Evolutionary conservation across 495 filamentous ascomycete genomes (phyloP), one percentile per base, ranked within the genome.

Genomic region (Xanthoparmelia taractica): DNA sequence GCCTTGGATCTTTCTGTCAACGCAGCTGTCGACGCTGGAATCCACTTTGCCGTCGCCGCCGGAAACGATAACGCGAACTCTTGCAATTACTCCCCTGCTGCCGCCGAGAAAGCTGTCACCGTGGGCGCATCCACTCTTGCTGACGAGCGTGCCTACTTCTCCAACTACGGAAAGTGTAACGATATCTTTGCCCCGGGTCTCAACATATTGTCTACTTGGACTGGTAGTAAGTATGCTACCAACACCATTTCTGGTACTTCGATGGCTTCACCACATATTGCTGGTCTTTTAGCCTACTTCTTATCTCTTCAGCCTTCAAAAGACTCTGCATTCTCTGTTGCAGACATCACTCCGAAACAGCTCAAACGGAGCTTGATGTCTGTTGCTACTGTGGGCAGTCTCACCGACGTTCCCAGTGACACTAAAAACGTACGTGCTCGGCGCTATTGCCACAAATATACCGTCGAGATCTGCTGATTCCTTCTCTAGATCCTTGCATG

Each of bases 191-290:
- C 92, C 61, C 95, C 95, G 59, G 95, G 95, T 69, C 82, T 97
- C 57, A 96, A 91, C 86, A 97, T 99, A 68, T 82, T 88, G 62
- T 97, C 95, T 37, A 96, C 94, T 76, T 99, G 95, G 95, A 94
- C 91, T 70, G 95, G 95, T 71, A 91, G 88, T 86, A 86, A 93
- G 73, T 86, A 89, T 71, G 92, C 92, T 68, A 81, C 86, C 78
- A 99, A 99, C 84, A 96, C 90, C 74, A 99, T 99, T 79, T 99
- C 95, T 34, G 95, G 95, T 68, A 99, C 95, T 63, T 99, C 95
- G 34, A 99, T 99, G 95, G 95, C 95, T 61, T 97, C 93, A 38
- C 95, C 95, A 68, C 95, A 99, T 73, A 89, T 99, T 71, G 87
- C 87, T 64, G 95, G 95, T 84, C 88, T 99, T 58, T 80, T 96